phyloP scores from a whole-genome alignment of 2,329 filamentous ascomycete genomes.

The Stachybotrys chartarum region DNA sequence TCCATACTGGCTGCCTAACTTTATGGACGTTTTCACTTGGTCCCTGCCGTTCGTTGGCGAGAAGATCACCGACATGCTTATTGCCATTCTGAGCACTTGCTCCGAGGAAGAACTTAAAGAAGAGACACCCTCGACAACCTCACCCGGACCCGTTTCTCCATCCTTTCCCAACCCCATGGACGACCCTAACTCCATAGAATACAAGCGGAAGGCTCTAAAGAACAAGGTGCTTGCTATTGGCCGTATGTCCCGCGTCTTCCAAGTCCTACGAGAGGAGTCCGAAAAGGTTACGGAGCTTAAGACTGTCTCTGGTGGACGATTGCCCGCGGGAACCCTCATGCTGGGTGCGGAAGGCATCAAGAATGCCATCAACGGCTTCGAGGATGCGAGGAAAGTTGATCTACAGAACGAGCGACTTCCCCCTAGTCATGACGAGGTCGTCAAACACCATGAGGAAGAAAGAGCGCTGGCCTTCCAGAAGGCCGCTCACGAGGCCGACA shows the following conservation, averaged over 20 bases:
- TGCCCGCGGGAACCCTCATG: constrained; percentile 95
- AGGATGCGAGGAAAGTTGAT: constrained; percentile 95
- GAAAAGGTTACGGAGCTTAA: constrained; percentile 97
- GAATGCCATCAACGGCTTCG: constrained; percentile 93
- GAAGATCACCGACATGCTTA: constrained; percentile 99
- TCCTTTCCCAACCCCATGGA: constrained; percentile 40
- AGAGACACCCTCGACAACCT: constrained; percentile 57
- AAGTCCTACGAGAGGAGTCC: constrained; percentile 93
- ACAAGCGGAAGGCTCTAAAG: constrained; percentile 94
- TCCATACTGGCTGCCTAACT: constrained; percentile 98
- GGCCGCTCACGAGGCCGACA: constrained; percentile 82
- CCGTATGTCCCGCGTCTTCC: constrained; percentile 93
- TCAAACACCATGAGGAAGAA: constrained; percentile 73
- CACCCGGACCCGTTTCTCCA: constrained; percentile 67
- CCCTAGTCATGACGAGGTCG: constrained; percentile 86
- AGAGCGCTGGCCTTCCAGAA: constrained; percentile 77
- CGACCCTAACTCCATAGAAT: constrained; percentile 84
- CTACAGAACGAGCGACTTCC: constrained; percentile 92
- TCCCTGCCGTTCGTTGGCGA: constrained; percentile 97
- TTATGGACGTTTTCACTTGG: constrained; percentile 99
- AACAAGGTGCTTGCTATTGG: constrained; percentile 99
- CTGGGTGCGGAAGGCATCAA: constrained; percentile 97
- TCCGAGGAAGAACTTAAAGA: constrained; percentile 98
- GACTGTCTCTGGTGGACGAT: constrained; percentile 84
- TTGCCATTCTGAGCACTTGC: constrained; percentile 95